Evolutionary conservation across 139 green algal genomes (phyloP).

Genomic region (Astrephomene gubernaculifera): DNA sequence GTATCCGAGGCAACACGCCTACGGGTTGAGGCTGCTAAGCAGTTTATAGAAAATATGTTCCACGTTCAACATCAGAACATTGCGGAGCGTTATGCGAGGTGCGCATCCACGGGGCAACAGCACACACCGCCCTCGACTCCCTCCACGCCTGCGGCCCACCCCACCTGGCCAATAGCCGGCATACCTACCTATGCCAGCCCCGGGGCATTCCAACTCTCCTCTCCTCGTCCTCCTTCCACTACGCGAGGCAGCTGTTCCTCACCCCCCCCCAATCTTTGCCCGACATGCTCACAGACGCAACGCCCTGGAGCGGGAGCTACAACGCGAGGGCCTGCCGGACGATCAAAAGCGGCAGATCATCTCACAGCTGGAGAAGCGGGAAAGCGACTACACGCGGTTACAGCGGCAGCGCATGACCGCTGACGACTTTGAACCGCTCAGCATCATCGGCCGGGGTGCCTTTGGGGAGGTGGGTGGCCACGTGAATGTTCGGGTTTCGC

Average conservation of each 20-base stretch:
- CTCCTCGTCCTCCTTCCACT: neutral
- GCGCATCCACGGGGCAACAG: neutral
- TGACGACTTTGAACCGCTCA: constrained; percentile 96
- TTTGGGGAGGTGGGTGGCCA: constrained; percentile 91
- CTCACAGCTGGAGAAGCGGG: constrained; percentile 76
- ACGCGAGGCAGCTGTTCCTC: neutral
- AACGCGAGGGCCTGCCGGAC: constrained; percentile 67
- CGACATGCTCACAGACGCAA: constrained; percentile 63
- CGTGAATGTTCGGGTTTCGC: too few species aligned
- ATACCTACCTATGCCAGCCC: neutral
- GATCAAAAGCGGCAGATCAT: constrained; percentile 65
- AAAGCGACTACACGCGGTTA: constrained; percentile 87
- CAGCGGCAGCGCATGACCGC: constrained; percentile 86
- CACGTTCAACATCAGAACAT: constrained; percentile 83
- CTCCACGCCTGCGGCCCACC: neutral
- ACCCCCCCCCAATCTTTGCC: neutral
- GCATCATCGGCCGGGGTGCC: constrained; percentile 95
- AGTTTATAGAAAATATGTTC: constrained; percentile 97
- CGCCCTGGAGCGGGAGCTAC: constrained; percentile 80
- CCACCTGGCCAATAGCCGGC: neutral
- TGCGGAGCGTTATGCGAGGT: constrained; percentile 81
- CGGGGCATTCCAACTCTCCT: neutral
- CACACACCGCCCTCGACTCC: neutral
- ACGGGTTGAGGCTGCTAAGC: constrained; percentile 81
- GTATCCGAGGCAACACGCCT: constrained; percentile 60